phyloP scores from a whole-genome alignment of 2,329 filamentous ascomycete species.

The Trichophyton equinum region DNA sequence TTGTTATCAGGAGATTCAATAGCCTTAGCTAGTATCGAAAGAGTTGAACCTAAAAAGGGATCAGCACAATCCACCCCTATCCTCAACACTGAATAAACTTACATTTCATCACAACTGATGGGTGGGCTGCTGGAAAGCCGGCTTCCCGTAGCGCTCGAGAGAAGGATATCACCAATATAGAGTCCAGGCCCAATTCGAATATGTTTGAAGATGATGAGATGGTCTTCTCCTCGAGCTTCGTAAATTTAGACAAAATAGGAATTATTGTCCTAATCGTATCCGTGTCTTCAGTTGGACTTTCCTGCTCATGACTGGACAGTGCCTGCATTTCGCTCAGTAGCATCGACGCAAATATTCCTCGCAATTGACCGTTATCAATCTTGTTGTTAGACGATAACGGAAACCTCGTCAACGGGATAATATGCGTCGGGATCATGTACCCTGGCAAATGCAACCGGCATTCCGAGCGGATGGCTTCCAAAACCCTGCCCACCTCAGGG shows the following conservation, averaged over 20 bases:
- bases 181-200: slow-evolving; percentile 79
- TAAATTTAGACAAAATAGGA: slow-evolving; percentile 42
- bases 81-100: slow-evolving; percentile 29
- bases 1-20: slow-evolving; percentile 10
- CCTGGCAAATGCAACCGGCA: slow-evolving; percentile 59
- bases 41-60: slow-evolving; percentile 21
- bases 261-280: slow-evolving; percentile 39
- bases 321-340: slow-evolving; percentile 49
- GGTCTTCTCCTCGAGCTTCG: slow-evolving; percentile 32
- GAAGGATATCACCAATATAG: slow-evolving; percentile 66
- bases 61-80: slow-evolving; percentile 26
- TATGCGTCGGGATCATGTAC: slow-evolving; percentile 87
- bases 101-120: slow-evolving; percentile 56
- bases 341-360: slow-evolving; percentile 51
- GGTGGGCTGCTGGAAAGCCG: slow-evolving; percentile 49
- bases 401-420: slow-evolving; percentile 57
- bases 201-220: slow-evolving; percentile 52
- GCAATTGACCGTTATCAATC: slow-evolving; percentile 60
- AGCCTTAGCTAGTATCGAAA: slow-evolving; percentile 29
- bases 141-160: slow-evolving; percentile 49
- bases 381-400: slow-evolving; percentile 86
- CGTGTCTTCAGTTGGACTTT: slow-evolving; percentile 21
- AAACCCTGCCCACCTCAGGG: slow-evolving; percentile 13
- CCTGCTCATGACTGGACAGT: slow-evolving; percentile 30
- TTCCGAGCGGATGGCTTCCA: slow-evolving; percentile 39